Evolutionary conservation across 768 basidiomycete genomes (phyloP).

Genomic region (Trametes cingulata): DNA sequence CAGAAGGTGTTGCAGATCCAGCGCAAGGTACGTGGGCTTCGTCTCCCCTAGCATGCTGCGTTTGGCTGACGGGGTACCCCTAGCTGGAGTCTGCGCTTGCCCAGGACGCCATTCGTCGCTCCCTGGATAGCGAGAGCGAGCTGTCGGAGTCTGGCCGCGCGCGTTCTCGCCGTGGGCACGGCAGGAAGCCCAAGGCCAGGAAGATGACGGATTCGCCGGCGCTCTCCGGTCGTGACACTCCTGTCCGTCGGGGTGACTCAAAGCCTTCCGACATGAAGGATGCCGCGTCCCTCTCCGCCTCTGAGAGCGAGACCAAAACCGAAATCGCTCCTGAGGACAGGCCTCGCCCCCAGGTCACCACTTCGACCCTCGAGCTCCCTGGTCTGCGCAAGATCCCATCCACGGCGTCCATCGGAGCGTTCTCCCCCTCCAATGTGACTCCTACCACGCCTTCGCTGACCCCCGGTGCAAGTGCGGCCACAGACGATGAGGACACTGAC

Average conservation of each 20-base stretch:
- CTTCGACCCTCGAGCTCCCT: constrained; percentile 14
- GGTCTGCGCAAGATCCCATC: constrained; percentile 38
- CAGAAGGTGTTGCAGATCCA: constrained; percentile 89
- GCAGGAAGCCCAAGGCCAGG: constrained; percentile 15
- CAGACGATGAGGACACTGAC: constrained; percentile 81
- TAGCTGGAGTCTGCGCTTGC: constrained; percentile 78
- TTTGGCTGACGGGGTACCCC: constrained; percentile 11
- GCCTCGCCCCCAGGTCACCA: constrained; percentile 14
- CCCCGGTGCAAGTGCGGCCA: constrained; percentile 35
- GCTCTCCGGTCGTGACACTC: constrained; percentile 19
- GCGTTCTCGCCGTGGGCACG: constrained; percentile 16
- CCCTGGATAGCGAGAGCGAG: constrained; percentile 48
- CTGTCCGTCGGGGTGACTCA: constrained; percentile 2
- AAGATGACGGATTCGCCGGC: constrained; percentile 20
- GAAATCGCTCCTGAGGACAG: constrained; percentile 17
- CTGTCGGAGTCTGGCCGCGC: constrained; percentile 24
- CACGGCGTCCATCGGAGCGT: constrained; percentile 33
- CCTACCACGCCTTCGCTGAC: constrained; percentile 40
- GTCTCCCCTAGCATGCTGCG: constrained; percentile 17
- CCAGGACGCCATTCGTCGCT: constrained; percentile 51
- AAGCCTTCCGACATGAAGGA: constrained; percentile 5
- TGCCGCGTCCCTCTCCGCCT: background rate
- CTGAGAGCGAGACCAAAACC: constrained; percentile 18
- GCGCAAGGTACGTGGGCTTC: constrained; percentile 64
- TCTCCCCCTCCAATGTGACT: constrained; percentile 28